Percentiles rank a stretch among this genome's conserved stretches.
These are phyloP conservation scores for Trichosporon sp. DNA, from an alignment of 1,284 basidiomycete species.

Conservation along the genomic window DNA sequence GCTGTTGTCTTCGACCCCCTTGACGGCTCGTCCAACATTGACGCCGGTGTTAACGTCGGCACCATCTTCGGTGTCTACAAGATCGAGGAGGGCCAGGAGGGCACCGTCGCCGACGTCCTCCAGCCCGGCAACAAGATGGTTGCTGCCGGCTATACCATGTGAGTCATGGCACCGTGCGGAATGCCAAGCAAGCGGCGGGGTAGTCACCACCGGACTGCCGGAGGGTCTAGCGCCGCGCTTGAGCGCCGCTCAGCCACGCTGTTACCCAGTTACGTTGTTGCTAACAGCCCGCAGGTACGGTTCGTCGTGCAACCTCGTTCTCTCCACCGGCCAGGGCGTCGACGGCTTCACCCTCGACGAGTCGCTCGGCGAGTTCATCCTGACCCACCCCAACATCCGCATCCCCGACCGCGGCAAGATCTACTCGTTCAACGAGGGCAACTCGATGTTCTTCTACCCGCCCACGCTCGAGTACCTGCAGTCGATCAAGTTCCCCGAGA, in stretches of 20 bases:
- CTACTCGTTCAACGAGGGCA: conserved; percentile 99
- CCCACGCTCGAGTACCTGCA: conserved; percentile 84
- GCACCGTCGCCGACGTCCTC: conserved; percentile 79
- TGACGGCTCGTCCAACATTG: conserved; percentile 97
- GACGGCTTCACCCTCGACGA: conserved; percentile 98
- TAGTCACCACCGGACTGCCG: not conserved
- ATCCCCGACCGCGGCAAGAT: conserved; percentile 95
- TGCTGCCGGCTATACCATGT: conserved; percentile 95
- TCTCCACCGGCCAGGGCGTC: conserved; percentile 92
- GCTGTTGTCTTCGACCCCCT: conserved; percentile 99
- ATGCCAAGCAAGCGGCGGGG: not conserved
- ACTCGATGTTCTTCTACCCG: conserved; percentile 87
- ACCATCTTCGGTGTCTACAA: conserved; percentile 99
- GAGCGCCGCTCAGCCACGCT: not conserved
- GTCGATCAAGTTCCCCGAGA: conserved; percentile 82
- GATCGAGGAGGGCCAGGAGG: conserved; percentile 68
- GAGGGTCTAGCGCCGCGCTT: not conserved
- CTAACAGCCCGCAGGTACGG: conserved; percentile 68
- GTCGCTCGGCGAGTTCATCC: conserved; percentile 93
- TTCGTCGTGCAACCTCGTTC: conserved; percentile 93
- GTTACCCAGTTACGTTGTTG: not conserved
- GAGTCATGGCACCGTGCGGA: conserved; percentile 36
- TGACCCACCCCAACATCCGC: conserved; percentile 95
- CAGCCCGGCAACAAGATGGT: conserved; percentile 96
- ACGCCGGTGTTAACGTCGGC: conserved; percentile 99